Base-by-base conservation (phyloP, 345 rosid species). In the Odontarrhena argentea region DNA sequence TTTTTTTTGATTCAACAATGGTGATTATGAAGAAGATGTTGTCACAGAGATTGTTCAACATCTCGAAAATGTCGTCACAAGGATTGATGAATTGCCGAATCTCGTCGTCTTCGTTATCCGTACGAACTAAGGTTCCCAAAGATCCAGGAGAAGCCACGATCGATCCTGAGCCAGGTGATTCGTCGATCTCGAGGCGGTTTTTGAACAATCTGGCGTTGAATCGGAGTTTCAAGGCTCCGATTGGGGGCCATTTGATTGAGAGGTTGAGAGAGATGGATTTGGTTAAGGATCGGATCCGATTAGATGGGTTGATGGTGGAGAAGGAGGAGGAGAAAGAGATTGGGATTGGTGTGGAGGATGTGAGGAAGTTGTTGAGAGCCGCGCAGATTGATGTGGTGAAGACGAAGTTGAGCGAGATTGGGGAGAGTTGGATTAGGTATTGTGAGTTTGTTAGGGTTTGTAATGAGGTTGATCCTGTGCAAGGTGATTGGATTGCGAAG, bases 331-430 rank as follows among this genome's bases (percentile, higher is more conserved):
- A 18, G 22, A 18, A 18, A 18, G 22, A 18, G 9, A 14, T 43
- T 8, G 77, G 67, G 35, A 41, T 90, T 64, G 81, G 83, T 43
- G 84, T 71, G 65, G 74, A 61, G 68, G 96, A 84, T 15, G 87
- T 80, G 69, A 87, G 80, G 87, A 95, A 91, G 84, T 26, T 95
- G 68, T 44, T 95, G 32, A 81, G 66, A 77, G 92, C 76, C 62
- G 87, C 87, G 49, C 87, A 83, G 77, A 45, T 95, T 68, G 96
- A 89, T 68, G 72, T 68, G 48, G 83, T 89, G 45, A 91, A 85
- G 71, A 64, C 83, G 73, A 85, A 74, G 83, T 58, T 91, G 70
- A 67, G 82, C 64, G 82, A 74, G 71, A 80, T 76, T 3, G 85
- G 76, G 59, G 77, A 75, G 18, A 55, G 8, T 28, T 91, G 90